Percentiles rank a stretch among this genome's conserved stretches.
Conservation (phyloP, 2,329 filamentous ascomycete species). For the Fusarium piperis region DNA sequence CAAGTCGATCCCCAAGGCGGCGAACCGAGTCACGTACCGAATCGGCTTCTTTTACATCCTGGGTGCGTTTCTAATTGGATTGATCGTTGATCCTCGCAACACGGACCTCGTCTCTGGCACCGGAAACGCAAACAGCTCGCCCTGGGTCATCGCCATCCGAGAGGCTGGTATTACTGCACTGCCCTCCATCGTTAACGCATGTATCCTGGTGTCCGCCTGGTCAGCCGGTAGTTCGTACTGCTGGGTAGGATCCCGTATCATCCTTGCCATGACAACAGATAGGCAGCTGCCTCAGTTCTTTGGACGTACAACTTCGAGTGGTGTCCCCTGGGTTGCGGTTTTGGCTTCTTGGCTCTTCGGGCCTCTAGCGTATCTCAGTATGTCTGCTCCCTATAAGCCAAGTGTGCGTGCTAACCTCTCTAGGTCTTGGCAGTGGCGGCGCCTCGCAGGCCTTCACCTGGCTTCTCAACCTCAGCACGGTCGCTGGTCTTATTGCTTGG, state of each 20-base stretch:
- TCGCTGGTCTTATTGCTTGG: slow-evolving; percentile 69
- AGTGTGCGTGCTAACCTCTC: background rate
- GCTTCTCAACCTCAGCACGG: slow-evolving; percentile 76
- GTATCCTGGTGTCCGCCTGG: slow-evolving; percentile 73
- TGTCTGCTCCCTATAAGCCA: slow-evolving; percentile 50
- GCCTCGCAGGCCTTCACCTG: slow-evolving; percentile 74
- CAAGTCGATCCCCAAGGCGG: slow-evolving; percentile 70
- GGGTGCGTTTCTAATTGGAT: slow-evolving; percentile 65
- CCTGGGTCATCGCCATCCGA: slow-evolving; percentile 77
- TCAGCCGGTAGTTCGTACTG: slow-evolving; percentile 68
- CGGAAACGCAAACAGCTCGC: slow-evolving; percentile 62
- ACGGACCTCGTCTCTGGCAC: slow-evolving; percentile 57
- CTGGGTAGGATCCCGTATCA: slow-evolving; percentile 67
- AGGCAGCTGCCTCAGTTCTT: slow-evolving; percentile 73
- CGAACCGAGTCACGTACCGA: slow-evolving; percentile 66
- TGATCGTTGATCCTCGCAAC: slow-evolving; percentile 72
- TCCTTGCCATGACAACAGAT: slow-evolving; percentile 74
- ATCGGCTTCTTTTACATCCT: slow-evolving; percentile 70
- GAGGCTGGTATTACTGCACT: slow-evolving; percentile 70
- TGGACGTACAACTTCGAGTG: slow-evolving; percentile 66
- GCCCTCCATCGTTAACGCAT: slow-evolving; percentile 74
- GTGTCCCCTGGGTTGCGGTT: slow-evolving; percentile 68
- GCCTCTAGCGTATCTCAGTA: slow-evolving; percentile 75
- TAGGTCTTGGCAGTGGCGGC: slow-evolving; percentile 48
- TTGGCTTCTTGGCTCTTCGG: slow-evolving; percentile 67